Conservation (phyloP, 129 eudicot genomes). For the Saussurea involucrata region DNA sequence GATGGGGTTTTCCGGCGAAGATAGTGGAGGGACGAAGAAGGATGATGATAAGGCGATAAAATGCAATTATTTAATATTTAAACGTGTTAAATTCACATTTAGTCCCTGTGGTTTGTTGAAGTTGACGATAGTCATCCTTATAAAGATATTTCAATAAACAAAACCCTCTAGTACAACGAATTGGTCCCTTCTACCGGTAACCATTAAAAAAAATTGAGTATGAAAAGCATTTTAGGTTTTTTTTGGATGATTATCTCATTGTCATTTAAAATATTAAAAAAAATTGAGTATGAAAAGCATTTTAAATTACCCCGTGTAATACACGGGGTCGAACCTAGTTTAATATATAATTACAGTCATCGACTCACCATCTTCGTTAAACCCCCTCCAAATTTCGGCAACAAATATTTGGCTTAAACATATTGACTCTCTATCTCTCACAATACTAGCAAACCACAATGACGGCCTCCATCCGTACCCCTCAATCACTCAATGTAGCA, state of each 20-base stretch:
- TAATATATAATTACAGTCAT: too few relatives aligned
- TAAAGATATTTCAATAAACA: neutral
- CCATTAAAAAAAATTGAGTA: too few relatives aligned
- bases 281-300: too few relatives aligned
- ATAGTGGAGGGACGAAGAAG: constrained; percentile 30
- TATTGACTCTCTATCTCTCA: neutral
- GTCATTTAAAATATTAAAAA: too few relatives aligned
- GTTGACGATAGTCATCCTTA: neutral
- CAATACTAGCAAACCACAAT: too few relatives aligned
- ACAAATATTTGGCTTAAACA: neutral
- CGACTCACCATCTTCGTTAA: neutral
- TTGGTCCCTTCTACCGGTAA: neutral
- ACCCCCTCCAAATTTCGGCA: neutral
- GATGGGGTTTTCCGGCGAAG: constrained; percentile 44
- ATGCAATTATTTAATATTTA: neutral
- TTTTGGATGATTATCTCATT: too few relatives aligned
- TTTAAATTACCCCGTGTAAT: too few relatives aligned
- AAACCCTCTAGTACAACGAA: neutral
- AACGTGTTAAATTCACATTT: neutral
- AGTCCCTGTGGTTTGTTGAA: neutral
- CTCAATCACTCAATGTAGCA: too few relatives aligned
- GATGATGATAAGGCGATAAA: constrained; percentile 28
- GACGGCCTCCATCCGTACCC: neutral
- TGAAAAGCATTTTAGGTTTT: too few relatives aligned
- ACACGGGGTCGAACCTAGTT: too few relatives aligned